Conservation (phyloP, 208 protist genomes). For the Acanthamoeba rhysodes region DNA sequence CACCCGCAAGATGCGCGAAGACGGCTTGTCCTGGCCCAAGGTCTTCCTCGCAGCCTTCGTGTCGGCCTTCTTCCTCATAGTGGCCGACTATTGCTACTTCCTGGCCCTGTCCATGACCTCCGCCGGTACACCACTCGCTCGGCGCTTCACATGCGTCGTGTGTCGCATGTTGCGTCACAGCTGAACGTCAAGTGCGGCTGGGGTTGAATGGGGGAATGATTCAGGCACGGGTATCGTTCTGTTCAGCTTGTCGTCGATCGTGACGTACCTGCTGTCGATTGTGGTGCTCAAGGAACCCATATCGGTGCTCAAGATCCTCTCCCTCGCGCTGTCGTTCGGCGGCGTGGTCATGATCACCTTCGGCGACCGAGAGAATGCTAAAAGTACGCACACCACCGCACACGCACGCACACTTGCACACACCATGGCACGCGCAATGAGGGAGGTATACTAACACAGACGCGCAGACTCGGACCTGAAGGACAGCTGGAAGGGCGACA, state of each 20-base stretch:
- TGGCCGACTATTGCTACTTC: conserved; percentile 32
- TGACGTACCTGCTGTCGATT: conserved; percentile 27
- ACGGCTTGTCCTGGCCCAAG: conserved; percentile 16
- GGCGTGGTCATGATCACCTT: conserved; percentile 29
- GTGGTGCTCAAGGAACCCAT: conserved; percentile 17
- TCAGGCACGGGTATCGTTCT: conserved; percentile 12
- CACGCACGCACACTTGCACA: too few species aligned
- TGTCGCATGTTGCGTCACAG: background rate
- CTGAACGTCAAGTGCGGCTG: background rate
- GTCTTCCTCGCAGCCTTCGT: background rate
- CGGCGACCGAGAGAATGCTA: background rate
- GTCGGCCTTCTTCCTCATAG: conserved; percentile 13
- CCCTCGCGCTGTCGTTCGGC: background rate
- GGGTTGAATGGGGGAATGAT: background rate
- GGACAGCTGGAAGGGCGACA: conserved; percentile 42
- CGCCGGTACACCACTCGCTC: background rate
- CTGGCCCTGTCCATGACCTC: conserved; percentile 29
- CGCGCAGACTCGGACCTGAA: background rate
- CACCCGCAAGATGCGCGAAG: conserved; percentile 3
- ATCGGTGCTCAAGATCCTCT: conserved; percentile 11
- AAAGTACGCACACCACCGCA: background rate
- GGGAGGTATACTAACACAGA: background rate
- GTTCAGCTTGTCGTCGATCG: conserved; percentile 11
- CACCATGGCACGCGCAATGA: too few species aligned
- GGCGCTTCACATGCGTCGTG: too few species aligned